These are phyloP conservation scores for Alternaria dauci DNA, from an alignment of 2,329 filamentous ascomycete species.

Conservation along the genomic window DNA sequence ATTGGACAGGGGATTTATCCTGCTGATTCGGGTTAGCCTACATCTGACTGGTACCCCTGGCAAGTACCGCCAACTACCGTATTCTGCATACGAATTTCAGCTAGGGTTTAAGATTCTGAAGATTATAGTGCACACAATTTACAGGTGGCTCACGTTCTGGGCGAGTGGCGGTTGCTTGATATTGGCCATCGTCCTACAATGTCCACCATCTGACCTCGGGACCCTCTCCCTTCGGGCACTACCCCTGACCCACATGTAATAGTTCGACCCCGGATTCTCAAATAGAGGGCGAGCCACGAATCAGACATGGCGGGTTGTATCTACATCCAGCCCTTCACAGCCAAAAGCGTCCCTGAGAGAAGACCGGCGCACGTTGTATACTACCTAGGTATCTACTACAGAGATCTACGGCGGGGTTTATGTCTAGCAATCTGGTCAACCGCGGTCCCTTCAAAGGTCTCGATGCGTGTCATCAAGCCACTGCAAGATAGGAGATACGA, in stretches of 20 bases:
- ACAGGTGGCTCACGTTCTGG: neutral
- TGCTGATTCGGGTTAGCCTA: constrained; percentile 1
- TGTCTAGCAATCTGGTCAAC: neutral
- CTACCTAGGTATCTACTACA: constrained; percentile 2
- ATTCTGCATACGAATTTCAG: neutral
- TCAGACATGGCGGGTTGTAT: neutral
- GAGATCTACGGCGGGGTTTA: constrained; percentile 7
- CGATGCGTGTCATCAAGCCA: neutral
- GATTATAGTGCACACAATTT: neutral
- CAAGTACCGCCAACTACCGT: neutral
- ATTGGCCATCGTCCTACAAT: neutral
- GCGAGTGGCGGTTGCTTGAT: neutral
- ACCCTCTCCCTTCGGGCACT: neutral
- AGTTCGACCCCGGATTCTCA: neutral
- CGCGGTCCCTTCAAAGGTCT: neutral
- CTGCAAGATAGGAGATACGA: neutral
- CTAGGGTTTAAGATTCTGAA: neutral
- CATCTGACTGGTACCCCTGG: constrained; percentile 5
- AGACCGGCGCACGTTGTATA: neutral
- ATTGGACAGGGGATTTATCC: neutral
- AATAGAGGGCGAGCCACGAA: neutral
- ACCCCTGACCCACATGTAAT: constrained; percentile 1
- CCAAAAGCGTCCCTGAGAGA: neutral
- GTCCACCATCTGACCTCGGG: neutral
- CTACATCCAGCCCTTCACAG: neutral